Evolutionary conservation across 2,329 filamentous ascomycete species (phyloP), one percentile per base, ranked within the genome.

Genomic region (Cyclaneusma minus): DNA sequence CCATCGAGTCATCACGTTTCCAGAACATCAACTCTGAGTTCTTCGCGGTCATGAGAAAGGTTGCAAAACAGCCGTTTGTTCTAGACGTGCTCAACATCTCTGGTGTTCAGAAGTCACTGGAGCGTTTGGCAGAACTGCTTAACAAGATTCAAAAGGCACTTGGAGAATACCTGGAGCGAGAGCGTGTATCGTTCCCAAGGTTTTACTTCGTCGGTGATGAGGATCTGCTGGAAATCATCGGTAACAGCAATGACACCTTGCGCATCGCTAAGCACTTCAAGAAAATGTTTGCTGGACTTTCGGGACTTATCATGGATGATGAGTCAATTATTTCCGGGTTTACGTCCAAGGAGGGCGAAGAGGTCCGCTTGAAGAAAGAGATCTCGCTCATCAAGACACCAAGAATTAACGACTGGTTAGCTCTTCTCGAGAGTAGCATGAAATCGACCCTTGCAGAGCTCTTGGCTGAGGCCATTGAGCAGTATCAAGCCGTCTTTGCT

Each of bases 161-260:
- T 7, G 89, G 89, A 53, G 89, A 98, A 56, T 99, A 99, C 44
- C 71, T 99, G 18, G 91, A 99, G 54, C 85, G 89, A 45, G 89
- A 99, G 55, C 76, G 89, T 54, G 80, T 95, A 0, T 92, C 87
- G 0, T 99, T 99, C 58, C 89, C 89, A 22, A 75, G 89, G 31
- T 99, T 99, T 61, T 99, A 99, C 59, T 99, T 98, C 43, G 91
- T 99, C 30, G 89, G 89, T 50, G 91, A 99, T 44, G 91, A 99
- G 48, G 89, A 99, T 53, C 60, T 99, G 30, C 64, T 99, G 13
- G 89, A 99, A 52, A 99, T 99, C 56, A 99, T 99, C 37, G 89
- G 89, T 48, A 99, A 99, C 52, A 95, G 87, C 56, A 94, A 94
- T 45, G 89, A 99, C 45, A 93, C 87, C 7, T 58, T 89, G 33